Evolutionary conservation across 768 basidiomycete species (phyloP).

Genomic region (Cubamyces lactineus): DNA sequence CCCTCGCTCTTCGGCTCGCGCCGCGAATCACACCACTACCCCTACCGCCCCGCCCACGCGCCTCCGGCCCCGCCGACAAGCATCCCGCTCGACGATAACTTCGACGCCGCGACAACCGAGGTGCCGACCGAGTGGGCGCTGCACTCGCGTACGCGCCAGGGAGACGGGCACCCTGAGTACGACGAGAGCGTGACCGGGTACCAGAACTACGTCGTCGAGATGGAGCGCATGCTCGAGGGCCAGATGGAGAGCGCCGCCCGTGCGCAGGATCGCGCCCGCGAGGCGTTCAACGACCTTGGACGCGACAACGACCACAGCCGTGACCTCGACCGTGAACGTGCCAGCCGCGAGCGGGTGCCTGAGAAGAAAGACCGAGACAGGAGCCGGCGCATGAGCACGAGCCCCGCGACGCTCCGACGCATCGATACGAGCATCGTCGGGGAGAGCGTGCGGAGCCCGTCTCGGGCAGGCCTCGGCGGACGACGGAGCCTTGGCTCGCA

Average conservation of each 20-base stretch:
- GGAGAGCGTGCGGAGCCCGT: conserved; percentile 17
- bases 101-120: conserved; percentile 35
- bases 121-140: conserved; percentile 33
- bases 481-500: background rate
- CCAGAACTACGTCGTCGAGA: conserved; percentile 35
- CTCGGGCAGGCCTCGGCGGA: conserved; percentile 1
- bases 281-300: background rate
- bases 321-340: background rate
- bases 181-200: conserved; percentile 35
- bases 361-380: background rate
- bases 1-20: conserved; percentile 10
- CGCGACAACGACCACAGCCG: background rate
- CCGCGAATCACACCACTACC: conserved; percentile 17
- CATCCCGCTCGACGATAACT: conserved; percentile 33
- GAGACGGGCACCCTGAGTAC: conserved; percentile 29
- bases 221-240: conserved; percentile 34
- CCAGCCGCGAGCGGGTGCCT: background rate
- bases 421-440: conserved; percentile 9
- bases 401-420: conserved; percentile 12
- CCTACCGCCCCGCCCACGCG: conserved; percentile 15
- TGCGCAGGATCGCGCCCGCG: conserved; percentile 19
- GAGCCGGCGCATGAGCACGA: conserved; percentile 7
- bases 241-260: conserved; percentile 25
- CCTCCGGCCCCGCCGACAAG: conserved; percentile 26
- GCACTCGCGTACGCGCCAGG: conserved; percentile 5